Evolutionary conservation across 306 rosid species (phyloP).

Genomic region (Citrullus amarus): DNA sequence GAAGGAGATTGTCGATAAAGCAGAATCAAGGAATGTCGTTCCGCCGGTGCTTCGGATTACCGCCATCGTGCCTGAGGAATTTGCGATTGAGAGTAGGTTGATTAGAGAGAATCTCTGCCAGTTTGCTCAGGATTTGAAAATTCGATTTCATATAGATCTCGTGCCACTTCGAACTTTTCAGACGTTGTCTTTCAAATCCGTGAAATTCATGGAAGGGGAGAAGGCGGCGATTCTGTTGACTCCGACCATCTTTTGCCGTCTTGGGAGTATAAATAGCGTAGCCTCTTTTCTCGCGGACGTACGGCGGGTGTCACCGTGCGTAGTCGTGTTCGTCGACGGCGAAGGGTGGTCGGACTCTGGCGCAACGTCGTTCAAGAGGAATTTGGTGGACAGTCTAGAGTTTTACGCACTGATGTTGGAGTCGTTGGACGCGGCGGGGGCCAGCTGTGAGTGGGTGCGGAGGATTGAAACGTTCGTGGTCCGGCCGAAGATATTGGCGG

Average conservation of each 20-base stretch:
- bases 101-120: conserved; percentile 47
- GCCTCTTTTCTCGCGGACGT: conserved; percentile 36
- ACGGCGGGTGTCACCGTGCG: conserved; percentile 41
- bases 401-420: conserved; percentile 63
- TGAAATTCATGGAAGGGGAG: conserved; percentile 64
- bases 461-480: conserved; percentile 46
- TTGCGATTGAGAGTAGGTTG: conserved; percentile 43
- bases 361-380: conserved; percentile 44
- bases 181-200: conserved; percentile 39
- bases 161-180: conserved; percentile 41
- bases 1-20: conserved; percentile 61
- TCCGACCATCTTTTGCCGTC: conserved; percentile 53
- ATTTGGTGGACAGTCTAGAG: conserved; percentile 43
- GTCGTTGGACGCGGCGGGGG: conserved; percentile 53
- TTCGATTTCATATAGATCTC: conserved; percentile 53
- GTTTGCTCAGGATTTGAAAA: conserved; percentile 65
- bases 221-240: conserved; percentile 52
- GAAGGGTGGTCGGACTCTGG: conserved; percentile 51
- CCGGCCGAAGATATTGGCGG: conserved; percentile 46
- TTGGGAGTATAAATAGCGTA: conserved; percentile 18
- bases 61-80: conserved; percentile 60
- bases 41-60: conserved; percentile 51
- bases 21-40: conserved; percentile 20
- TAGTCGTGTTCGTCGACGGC: conserved; percentile 55
- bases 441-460: conserved; percentile 43